Percentiles rank a stretch among this genome's conserved stretches.
phyloP scores from a whole-genome alignment of 306 rosid genomes.

The Vigna unguiculata region DNA sequence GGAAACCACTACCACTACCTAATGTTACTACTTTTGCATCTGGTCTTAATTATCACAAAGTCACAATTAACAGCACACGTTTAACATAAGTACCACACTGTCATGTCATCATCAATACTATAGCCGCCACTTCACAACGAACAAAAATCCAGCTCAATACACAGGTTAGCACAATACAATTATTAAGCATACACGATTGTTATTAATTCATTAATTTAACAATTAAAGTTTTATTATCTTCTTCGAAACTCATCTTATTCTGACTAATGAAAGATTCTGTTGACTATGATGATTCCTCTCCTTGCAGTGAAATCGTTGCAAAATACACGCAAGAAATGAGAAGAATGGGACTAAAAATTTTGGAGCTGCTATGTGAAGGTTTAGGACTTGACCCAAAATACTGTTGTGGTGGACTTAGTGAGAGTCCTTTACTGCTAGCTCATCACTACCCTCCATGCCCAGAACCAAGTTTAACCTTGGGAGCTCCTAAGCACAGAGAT shows the following conservation, averaged over 20 bases:
- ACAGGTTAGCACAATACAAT: not conserved
- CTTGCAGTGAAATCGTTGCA: slow-evolving; percentile 56
- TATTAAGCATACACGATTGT: not conserved
- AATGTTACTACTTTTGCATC: too few species aligned
- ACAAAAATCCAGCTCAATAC: slow-evolving; percentile 8
- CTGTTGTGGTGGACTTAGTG: slow-evolving; percentile 50
- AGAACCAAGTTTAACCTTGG: slow-evolving; percentile 70
- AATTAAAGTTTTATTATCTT: not conserved
- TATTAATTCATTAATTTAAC: too few species aligned
- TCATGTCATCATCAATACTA: too few species aligned
- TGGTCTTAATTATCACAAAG: too few species aligned
- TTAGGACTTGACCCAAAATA: slow-evolving; percentile 54
- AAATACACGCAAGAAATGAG: slow-evolving; percentile 47
- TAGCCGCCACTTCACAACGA: too few species aligned
- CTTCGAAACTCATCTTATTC: not conserved
- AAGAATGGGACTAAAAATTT: slow-evolving; percentile 47
- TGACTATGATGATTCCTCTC: slow-evolving; percentile 12
- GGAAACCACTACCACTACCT: not conserved
- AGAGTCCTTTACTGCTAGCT: slow-evolving; percentile 48
- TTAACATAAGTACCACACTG: too few species aligned
- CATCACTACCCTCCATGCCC: slow-evolving; percentile 82
- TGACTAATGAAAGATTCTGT: not conserved
- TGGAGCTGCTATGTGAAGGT: slow-evolving; percentile 69
- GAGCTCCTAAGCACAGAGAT: slow-evolving; percentile 64
- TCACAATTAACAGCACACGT: too few species aligned